phyloP scores from a whole-genome alignment of 1,139 yeast genomes.

The Yamadazyma mexicana region DNA sequence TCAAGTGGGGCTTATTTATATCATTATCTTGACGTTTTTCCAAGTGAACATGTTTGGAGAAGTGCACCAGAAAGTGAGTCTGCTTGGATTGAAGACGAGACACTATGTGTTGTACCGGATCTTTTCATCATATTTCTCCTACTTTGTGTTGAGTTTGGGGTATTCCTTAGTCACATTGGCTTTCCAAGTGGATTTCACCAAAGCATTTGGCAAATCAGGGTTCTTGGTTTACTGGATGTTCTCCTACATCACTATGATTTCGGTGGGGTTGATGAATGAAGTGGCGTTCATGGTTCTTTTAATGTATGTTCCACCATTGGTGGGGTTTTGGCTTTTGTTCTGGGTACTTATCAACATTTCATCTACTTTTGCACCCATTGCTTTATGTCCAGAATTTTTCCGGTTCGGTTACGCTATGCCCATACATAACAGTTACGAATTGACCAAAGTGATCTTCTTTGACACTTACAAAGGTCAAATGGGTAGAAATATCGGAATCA shows the following conservation, averaged over 20 bases:
- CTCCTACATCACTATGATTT: constrained; percentile 42
- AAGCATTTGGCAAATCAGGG: constrained; percentile 41
- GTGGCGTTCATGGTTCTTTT: constrained; percentile 34
- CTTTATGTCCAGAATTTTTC: constrained; percentile 32
- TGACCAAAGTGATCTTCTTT: constrained; percentile 38
- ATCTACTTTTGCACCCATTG: constrained; percentile 40
- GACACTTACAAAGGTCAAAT: constrained; percentile 35
- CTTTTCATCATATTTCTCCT: constrained; percentile 28
- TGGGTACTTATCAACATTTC: constrained; percentile 42
- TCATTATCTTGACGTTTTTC: constrained; percentile 63
- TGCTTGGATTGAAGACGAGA: constrained; percentile 25
- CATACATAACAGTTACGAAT: constrained; percentile 38
- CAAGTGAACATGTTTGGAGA: constrained; percentile 59
- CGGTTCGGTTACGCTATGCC: constrained; percentile 43
- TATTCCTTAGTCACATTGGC: constrained; percentile 43
- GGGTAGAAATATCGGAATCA: constrained; percentile 38
- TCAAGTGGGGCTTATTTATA: constrained; percentile 75
- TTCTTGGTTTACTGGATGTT: constrained; percentile 48
- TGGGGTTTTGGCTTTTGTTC: constrained; percentile 45
- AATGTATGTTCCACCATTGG: constrained; percentile 34
- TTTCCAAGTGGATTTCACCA: constrained; percentile 41
- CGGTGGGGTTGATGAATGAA: constrained; percentile 45
- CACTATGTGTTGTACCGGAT: constrained; percentile 36
- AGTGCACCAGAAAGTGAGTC: constrained; percentile 48
- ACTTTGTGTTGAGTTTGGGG: constrained; percentile 36